A percentile compares a stretch with the other conserved stretches of the same genome.
Evolutionary conservation across 2,329 filamentous ascomycete genomes (phyloP).

Genomic region (Ophiocordyceps camponoti-floridani): DNA sequence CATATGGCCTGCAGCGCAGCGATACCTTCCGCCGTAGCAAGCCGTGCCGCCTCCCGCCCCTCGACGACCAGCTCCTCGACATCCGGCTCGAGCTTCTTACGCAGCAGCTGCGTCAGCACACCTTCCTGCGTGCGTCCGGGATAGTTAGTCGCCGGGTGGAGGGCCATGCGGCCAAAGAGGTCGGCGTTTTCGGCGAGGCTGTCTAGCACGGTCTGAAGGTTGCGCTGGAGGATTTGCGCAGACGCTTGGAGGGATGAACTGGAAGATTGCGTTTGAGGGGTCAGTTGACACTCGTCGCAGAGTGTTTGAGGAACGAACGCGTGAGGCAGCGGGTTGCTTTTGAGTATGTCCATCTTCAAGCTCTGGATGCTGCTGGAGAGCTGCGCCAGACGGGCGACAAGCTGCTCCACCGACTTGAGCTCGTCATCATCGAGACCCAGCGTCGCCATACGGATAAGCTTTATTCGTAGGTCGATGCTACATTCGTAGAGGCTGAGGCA

Average conservation of each 20-base stretch:
- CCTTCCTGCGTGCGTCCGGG: slow-evolving; percentile 50
- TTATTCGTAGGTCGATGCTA: no score
- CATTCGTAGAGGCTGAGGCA: no score
- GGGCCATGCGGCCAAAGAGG: slow-evolving; percentile 50
- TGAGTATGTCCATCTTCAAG: slow-evolving; percentile 40
- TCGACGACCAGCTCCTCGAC: slow-evolving; percentile 57
- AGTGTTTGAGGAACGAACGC: slow-evolving; percentile 27
- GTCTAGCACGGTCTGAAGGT: slow-evolving; percentile 48
- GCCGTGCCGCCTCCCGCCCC: slow-evolving; percentile 30
- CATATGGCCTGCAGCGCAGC: slow-evolving; percentile 36
- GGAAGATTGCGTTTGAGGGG: not conserved
- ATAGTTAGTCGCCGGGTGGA: slow-evolving; percentile 61
- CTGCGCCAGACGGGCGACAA: slow-evolving; percentile 48
- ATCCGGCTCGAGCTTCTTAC: slow-evolving; percentile 68
- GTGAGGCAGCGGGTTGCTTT: slow-evolving; percentile 47
- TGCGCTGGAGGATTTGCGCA: slow-evolving; percentile 51
- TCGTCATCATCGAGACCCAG: slow-evolving; percentile 39
- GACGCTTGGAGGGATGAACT: slow-evolving; percentile 59
- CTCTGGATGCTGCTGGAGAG: slow-evolving; percentile 51
- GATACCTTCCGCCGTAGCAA: slow-evolving; percentile 24
- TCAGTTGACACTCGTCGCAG: no score
- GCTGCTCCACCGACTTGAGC: slow-evolving; percentile 52
- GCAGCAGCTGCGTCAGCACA: slow-evolving; percentile 50
- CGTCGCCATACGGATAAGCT: slow-evolving; percentile 14
- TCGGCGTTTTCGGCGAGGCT: slow-evolving; percentile 46